phyloP scores from a whole-genome alignment of 2,329 filamentous ascomycete genomes.

The Alternaria gansuensis region DNA sequence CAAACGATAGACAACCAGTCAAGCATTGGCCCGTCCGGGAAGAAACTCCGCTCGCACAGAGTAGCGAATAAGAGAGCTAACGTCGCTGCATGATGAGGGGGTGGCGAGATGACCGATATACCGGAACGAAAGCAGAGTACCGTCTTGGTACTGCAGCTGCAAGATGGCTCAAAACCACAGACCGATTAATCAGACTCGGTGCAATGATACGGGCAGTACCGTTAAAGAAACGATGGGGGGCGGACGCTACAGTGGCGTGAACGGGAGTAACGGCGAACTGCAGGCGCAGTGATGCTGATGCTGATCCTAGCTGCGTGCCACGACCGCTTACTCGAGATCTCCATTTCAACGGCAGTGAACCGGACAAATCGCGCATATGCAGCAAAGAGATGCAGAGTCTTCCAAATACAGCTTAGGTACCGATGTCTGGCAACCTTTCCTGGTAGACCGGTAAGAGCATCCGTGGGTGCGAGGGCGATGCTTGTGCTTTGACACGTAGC shows the following conservation, averaged over 20 bases:
- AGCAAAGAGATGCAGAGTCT: background rate
- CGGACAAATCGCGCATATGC: slow-evolving; percentile 1
- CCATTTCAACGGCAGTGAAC: background rate
- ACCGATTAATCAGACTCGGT: background rate
- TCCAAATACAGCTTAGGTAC: background rate
- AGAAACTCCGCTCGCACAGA: background rate
- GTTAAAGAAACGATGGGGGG: slow-evolving; percentile 28
- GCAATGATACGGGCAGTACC: background rate
- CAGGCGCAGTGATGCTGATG: slow-evolving; percentile 17
- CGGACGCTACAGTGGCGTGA: background rate
- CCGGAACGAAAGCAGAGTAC: background rate
- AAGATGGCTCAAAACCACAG: background rate
- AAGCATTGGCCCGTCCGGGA: background rate
- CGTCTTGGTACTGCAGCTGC: background rate
- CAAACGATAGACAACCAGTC: background rate
- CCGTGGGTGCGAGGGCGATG: background rate
- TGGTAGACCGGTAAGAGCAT: background rate
- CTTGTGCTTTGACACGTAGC: slow-evolving; percentile 10
- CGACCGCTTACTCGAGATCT: background rate
- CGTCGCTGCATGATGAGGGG: background rate
- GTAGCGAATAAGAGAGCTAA: background rate
- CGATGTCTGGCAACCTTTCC: background rate
- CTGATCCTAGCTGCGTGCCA: slow-evolving; percentile 23
- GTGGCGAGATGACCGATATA: background rate
- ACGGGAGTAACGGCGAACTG: slow-evolving; percentile 26